Base-by-base conservation (phyloP, 805 yeast genomes). In the Myxozyma udenii region DNA sequence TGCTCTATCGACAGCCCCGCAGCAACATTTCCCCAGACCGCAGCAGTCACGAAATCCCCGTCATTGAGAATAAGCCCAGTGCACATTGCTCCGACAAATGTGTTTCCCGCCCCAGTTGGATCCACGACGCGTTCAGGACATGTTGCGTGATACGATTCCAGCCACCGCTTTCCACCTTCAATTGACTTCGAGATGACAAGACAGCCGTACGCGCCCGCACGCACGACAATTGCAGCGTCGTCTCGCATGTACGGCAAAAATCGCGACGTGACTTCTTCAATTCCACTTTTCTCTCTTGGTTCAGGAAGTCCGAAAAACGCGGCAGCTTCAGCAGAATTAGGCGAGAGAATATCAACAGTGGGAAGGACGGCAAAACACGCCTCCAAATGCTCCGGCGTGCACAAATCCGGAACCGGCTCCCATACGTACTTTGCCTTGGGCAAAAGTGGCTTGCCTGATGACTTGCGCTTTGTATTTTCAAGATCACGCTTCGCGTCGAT, bases 81-180 rank as follows among this genome's bases (percentile, higher is more conserved):
- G 7, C 83, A 78, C 49, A 88, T 78, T 0, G 86, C 95, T 0
- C 96, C 97, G 46, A 87, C 78, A 64, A 85, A 89, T 0, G 95
- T 77, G 64, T 90, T 95, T 0, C 98, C 98, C 16, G 95, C 96
- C 0, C 98, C 98, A 0, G 97, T 90, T 2, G 96, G 95, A 66
- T 90, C 98, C 1, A 85, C 72, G 0, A 89, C 89, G 43, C 67
- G 66, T 2, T 63, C 61, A 19, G 69, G 71, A 18, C 69, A 66
- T 11, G 50, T 40, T 25, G 42, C 63, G 63, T 89, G 95, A 66
- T 84, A 91, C 0, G 96, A 87, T 0, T 93, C 90, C 21, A 80
- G 75, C 80, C 85, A 78, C 9, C 62, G 52, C 1, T 49, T 58
- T 3, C 61, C 43, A 0, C 67, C 65, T 28, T 14, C 33, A 28